A percentile compares a stretch with the other conserved stretches of the same genome.
Conservation (phyloP, 1,139 yeast genomes). For the Yamadazyma diospyri region DNA sequence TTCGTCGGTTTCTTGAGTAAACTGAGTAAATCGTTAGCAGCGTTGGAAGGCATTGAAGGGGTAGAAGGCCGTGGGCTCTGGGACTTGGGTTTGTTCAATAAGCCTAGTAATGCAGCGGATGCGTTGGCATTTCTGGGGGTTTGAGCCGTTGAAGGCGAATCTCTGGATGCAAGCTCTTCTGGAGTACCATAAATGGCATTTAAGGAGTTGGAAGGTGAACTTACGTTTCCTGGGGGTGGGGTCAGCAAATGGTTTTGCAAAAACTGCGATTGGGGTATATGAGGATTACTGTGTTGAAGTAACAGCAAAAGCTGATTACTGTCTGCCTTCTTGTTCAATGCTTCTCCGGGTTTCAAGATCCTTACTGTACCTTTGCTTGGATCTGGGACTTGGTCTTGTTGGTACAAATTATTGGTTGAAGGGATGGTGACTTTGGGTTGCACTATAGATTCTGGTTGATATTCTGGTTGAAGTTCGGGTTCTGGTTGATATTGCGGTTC, state of each 20-base stretch:
- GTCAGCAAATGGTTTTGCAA: not conserved
- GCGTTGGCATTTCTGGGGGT: slow-evolving; percentile 10
- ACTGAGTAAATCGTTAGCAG: slow-evolving; percentile 15
- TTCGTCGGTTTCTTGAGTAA: slow-evolving; percentile 10
- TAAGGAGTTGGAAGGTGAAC: slow-evolving; percentile 2
- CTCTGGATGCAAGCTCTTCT: not conserved
- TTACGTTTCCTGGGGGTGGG: not conserved
- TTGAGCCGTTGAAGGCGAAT: slow-evolving; percentile 3
- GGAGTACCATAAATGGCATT: slow-evolving; percentile 11
- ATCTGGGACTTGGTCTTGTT: not conserved
- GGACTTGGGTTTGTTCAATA: slow-evolving; percentile 12
- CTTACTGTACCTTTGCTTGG: slow-evolving; percentile 19
- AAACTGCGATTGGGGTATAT: not conserved
- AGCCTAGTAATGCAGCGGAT: slow-evolving; percentile 16
- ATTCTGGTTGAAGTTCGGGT: not conserved
- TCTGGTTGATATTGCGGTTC: slow-evolving; percentile 3
- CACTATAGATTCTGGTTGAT: slow-evolving; percentile 1
- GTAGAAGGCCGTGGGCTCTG: slow-evolving; percentile 8
- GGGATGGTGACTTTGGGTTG: not conserved
- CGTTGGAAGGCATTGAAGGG: slow-evolving; percentile 8
- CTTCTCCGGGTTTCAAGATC: slow-evolving; percentile 30
- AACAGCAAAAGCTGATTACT: slow-evolving; percentile 17
- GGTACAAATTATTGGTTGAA: not conserved
- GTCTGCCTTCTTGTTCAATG: slow-evolving; percentile 12
- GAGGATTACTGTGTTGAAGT: slow-evolving; percentile 12